These are phyloP conservation scores for Macadamia integrifolia DNA, from an alignment of 164 flowering plant species.

Conservation along the genomic window DNA sequence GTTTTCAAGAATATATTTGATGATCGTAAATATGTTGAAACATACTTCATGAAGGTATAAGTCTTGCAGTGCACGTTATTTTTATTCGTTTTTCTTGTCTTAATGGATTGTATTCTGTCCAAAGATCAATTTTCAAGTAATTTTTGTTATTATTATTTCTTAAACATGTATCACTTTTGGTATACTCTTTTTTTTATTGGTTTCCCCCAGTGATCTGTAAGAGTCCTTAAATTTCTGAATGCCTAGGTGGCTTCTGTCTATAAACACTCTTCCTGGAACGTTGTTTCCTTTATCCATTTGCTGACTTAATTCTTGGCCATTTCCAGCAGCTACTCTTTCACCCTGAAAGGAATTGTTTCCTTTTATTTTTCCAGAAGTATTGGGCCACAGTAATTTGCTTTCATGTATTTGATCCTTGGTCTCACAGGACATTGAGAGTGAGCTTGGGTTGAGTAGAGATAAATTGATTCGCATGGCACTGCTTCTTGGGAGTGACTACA, in stretches of 20 bases:
- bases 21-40: conserved; percentile 95
- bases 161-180: too few relatives aligned
- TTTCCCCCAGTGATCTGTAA: too few relatives aligned
- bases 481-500: conserved; percentile 98
- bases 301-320: too few relatives aligned
- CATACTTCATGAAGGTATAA: conserved; percentile 88
- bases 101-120: not conserved
- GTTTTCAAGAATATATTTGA: conserved; percentile 96
- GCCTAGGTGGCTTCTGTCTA: too few relatives aligned
- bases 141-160: too few relatives aligned
- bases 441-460: conserved; percentile 78
- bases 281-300: too few relatives aligned
- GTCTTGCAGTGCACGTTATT: conserved; percentile 5
- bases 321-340: too few relatives aligned
- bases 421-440: conserved; percentile 80
- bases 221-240: too few relatives aligned
- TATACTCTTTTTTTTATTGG: too few relatives aligned
- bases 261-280: too few relatives aligned
- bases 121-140: too few relatives aligned
- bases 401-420: conserved; percentile 5
- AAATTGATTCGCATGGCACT: conserved; percentile 83
- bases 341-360: not conserved
- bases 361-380: conserved; percentile 1
- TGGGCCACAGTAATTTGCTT: not conserved
- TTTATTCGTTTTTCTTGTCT: not conserved